Percentiles rank a stretch among this genome's conserved stretches.
These are phyloP conservation scores for Podaxis sp. DNA, from an alignment of 768 basidiomycete species.

Conservation along the genomic window DNA sequence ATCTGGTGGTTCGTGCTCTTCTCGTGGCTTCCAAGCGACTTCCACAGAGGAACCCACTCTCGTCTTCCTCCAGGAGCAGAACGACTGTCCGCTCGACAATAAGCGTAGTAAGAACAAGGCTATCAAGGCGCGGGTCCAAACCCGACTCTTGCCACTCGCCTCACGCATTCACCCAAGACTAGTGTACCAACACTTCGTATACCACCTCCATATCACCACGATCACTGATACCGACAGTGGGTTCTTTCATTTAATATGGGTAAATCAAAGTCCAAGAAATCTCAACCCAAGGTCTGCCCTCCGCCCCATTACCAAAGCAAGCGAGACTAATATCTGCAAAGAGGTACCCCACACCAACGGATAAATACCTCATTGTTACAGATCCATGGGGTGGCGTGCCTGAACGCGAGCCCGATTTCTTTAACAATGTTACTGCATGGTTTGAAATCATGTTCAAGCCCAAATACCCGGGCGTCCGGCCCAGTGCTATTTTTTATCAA, in stretches of 20 bases:
- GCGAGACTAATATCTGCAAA: not conserved
- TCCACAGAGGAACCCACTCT: not conserved
- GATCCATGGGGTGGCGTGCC: conserved; percentile 24
- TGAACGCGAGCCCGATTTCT: conserved; percentile 15
- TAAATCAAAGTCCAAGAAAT: conserved; percentile 9
- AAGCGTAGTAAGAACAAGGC: not conserved
- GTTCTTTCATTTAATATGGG: not conserved
- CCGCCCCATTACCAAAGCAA: not conserved
- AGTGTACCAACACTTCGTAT: not conserved
- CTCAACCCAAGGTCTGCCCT: conserved; percentile 5
- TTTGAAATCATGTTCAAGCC: conserved; percentile 30
- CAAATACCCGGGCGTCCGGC: conserved; percentile 21
- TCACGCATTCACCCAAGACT: not conserved
- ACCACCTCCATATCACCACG: not conserved
- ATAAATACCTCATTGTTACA: conserved; percentile 21
- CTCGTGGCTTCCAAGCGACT: not conserved
- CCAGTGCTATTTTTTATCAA: conserved; percentile 25
- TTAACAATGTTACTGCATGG: conserved; percentile 29
- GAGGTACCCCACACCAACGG: conserved; percentile 8
- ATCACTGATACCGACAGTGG: not conserved
- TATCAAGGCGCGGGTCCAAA: not conserved
- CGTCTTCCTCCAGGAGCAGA: not conserved
- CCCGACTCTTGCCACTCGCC: not conserved
- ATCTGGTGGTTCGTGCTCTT: not conserved
- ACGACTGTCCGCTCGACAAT: not conserved